Conservation (phyloP, 2,329 filamentous ascomycete species). For the Alternaria ventricosa region DNA sequence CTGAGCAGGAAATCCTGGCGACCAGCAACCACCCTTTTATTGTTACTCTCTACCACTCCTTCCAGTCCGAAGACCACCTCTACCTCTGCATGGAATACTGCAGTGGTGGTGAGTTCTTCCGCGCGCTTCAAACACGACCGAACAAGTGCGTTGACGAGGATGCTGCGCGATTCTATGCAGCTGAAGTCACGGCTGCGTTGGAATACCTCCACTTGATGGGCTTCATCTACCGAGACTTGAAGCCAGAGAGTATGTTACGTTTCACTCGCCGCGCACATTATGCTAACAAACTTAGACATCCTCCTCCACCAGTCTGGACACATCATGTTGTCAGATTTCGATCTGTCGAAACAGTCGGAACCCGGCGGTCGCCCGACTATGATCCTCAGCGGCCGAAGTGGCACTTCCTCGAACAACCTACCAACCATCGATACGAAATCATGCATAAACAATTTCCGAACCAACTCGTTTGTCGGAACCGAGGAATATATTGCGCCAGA, state of each 20-base stretch:
- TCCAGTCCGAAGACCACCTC: slow-evolving; percentile 97
- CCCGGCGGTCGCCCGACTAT: slow-evolving; percentile 95
- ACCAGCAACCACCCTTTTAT: slow-evolving; percentile 99
- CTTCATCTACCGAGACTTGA: slow-evolving; percentile 97
- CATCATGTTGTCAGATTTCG: slow-evolving; percentile 99
- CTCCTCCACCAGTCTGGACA: slow-evolving; percentile 98
- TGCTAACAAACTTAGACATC: slow-evolving; percentile 77
- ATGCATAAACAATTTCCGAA: slow-evolving; percentile 97
- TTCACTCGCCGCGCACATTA: too few species aligned
- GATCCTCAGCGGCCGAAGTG: slow-evolving; percentile 81
- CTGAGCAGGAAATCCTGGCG: slow-evolving; percentile 96
- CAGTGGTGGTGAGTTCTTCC: slow-evolving; percentile 97
- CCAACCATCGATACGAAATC: slow-evolving; percentile 99
- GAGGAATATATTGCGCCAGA: slow-evolving; percentile 99
- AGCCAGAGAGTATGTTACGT: slow-evolving; percentile 95
- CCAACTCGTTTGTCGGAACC: slow-evolving; percentile 97
- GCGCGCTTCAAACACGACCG: slow-evolving; percentile 92
- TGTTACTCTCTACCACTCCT: slow-evolving; percentile 97
- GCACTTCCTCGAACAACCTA: slow-evolving; percentile 82
- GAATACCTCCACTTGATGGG: slow-evolving; percentile 99
- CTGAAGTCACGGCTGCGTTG: slow-evolving; percentile 93
- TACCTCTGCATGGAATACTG: slow-evolving; percentile 99
- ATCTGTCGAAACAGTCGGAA: slow-evolving; percentile 96
- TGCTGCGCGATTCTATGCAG: slow-evolving; percentile 95
- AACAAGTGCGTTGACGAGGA: slow-evolving; percentile 98